These are phyloP conservation scores for Fusarium sp. DNA, from an alignment of 2,329 filamentous ascomycete species.

Conservation along the genomic window DNA sequence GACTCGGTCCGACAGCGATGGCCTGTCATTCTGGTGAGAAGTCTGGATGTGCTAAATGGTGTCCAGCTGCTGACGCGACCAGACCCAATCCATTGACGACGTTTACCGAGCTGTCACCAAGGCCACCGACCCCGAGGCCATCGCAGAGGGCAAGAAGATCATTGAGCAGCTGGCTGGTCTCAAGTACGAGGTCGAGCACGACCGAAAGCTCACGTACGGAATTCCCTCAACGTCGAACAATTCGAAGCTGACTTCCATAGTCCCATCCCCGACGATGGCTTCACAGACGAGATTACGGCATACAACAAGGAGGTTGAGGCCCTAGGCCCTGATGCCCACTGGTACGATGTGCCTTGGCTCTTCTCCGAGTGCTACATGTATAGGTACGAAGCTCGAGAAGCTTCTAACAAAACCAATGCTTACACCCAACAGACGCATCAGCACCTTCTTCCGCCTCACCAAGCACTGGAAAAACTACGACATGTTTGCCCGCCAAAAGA, in stretches of 20 bases:
- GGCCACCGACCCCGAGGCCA: slow-evolving; percentile 71
- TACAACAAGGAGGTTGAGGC: slow-evolving; percentile 90
- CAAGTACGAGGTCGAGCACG: slow-evolving; percentile 96
- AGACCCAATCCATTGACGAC: slow-evolving; percentile 95
- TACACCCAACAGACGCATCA: slow-evolving; percentile 71
- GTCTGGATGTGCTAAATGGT: neutral
- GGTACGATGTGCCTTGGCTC: slow-evolving; percentile 90
- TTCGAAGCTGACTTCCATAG: slow-evolving; percentile 54
- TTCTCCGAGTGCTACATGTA: slow-evolving; percentile 96
- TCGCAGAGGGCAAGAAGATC: slow-evolving; percentile 87
- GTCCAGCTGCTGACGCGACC: slow-evolving; percentile 5
- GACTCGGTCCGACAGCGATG: slow-evolving; percentile 87
- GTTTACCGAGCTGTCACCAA: slow-evolving; percentile 80
- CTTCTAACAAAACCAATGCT: neutral
- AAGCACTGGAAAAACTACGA: slow-evolving; percentile 91
- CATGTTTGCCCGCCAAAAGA: slow-evolving; percentile 90
- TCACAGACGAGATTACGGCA: slow-evolving; percentile 79
- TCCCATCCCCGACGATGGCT: slow-evolving; percentile 81
- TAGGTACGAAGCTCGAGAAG: slow-evolving; percentile 60
- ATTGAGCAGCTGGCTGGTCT: slow-evolving; percentile 81
- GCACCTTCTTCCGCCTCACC: slow-evolving; percentile 80
- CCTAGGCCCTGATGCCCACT: slow-evolving; percentile 75
- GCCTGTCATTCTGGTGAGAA: slow-evolving; percentile 88
- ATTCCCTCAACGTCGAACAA: neutral
- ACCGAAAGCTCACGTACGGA: slow-evolving; percentile 79